Evolutionary conservation across 177 flowering plant genomes (phyloP), one percentile per base, ranked within the genome.

Genomic region (Telopea speciosissima): DNA sequence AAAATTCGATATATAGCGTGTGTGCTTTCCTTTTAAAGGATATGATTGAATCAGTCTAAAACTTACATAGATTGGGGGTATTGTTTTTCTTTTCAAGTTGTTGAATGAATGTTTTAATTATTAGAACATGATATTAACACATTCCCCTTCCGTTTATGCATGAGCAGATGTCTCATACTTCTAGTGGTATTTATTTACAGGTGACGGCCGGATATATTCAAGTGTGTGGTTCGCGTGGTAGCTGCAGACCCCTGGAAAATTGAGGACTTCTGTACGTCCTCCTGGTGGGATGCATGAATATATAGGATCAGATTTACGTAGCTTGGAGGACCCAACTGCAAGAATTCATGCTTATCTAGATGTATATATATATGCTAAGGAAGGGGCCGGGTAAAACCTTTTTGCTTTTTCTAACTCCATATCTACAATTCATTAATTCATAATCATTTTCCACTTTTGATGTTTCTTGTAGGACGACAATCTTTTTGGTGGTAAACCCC

Each of bases 281-380:
- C 83, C 88, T 54, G 1, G 0, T 70, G 88, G 87, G 22, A 72
- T 61, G 64, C 17, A 9, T 8, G 12, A 6, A 6, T 89, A 6
- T 89, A 88, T 71, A 79, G 89, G 75, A 62, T 89, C 44, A 83
- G 91, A 73, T 81, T 93, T 67, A 89, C 92, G n/a, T n/a, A n/a
- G n/a, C 56, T 73, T 93, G 21, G 96, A 93, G 81, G 97, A 91
- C 71, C 87, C 96, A 56, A 93, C 98, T 70, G 90, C 92, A 1
- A 84, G 93, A 80, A 79, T 93, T 16, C 90, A 89, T 26, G 65
- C 65, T 13, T 26, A 9, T 17, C 17, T 26, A n/a, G n/a, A n/a
- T n/a, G n/a, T n/a, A n/a, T n/a, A n/a, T n/a, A n/a, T n/a, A 9
- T 62, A 25, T 62, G 65, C 36, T 14, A n/a, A 62, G 28, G 65